Evolutionary conservation across 495 filamentous ascomycete genomes (phyloP), one percentile per base, ranked within the genome.

Genomic region (Penicillium flavigenum): DNA sequence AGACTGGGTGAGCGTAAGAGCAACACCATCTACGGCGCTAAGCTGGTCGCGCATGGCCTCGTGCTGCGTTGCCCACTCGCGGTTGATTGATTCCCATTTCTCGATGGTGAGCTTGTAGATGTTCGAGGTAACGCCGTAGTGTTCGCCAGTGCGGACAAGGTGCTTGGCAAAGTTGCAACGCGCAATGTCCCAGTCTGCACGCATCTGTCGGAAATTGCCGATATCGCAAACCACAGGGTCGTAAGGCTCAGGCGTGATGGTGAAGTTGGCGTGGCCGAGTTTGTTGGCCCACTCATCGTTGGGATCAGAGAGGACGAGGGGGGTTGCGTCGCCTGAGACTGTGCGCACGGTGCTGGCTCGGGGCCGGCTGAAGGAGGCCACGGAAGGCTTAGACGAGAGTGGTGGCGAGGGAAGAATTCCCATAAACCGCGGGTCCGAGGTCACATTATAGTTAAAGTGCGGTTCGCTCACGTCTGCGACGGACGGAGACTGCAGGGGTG

Each of bases 211-310:
- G 57, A 90, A 86, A 10, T 83, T 78, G 9, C 81, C 76, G 1
- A 88, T 60, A 52, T 85, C 79, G 57, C 75, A 83, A 0, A 62
- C 63, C 29, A 86, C 79, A 0, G 90, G 88, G 11, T 79, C 62
- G 63, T 97, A 96, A 0, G 92, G 92, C 64, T 85, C 86, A 2
- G 92, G 92, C 16, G 85, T 76, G 59, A 97, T 94, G 63, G 83
- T 92, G 73, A 92, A 97, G 67, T 97, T 96, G 44, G 92, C 91
- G 66, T 97, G 92, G 14, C 92, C 92, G 4, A 97, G 83, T 55
- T 84, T 85, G 62, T 84, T 81, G 6, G 90, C 85, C 92, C 92
- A 96, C 55, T 84, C 80, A 68, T 97, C 92, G 22, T 83, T 78
- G 10, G 82, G 80, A 48, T 88, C 83, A 6, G 83, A 79, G 0